These are phyloP conservation scores for Penicilliopsis zonata DNA, from an alignment of 495 filamentous ascomycete genomes.

Conservation along the genomic window DNA sequence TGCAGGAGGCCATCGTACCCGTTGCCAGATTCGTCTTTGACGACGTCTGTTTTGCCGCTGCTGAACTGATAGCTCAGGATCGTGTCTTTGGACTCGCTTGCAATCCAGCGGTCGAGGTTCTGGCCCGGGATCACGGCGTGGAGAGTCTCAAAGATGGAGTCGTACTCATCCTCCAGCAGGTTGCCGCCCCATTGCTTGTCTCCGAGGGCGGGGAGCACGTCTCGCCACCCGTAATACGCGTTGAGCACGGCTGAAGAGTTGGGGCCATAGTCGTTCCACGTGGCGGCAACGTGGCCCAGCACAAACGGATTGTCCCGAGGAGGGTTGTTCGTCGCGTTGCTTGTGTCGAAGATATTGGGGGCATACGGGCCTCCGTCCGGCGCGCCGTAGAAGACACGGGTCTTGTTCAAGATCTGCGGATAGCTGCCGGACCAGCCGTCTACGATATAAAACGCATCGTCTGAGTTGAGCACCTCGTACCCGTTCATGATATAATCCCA, in stretches of 20 bases:
- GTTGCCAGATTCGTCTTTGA: constrained; percentile 31
- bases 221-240: constrained; percentile 36
- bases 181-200: constrained; percentile 46
- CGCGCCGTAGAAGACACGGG: constrained; percentile 29
- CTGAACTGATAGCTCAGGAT: constrained; percentile 29
- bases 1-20: constrained; percentile 26
- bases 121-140: constrained; percentile 28
- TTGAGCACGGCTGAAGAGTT: constrained; percentile 34
- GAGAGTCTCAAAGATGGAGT: constrained; percentile 20
- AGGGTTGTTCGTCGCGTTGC: constrained; percentile 32
- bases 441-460: constrained; percentile 38
- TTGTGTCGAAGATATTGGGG: constrained; percentile 34
- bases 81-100: constrained; percentile 18
- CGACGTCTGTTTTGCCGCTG: constrained; percentile 2
- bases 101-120: constrained; percentile 32
- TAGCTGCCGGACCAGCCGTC: constrained; percentile 35
- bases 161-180: constrained; percentile 25
- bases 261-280: constrained; percentile 42
- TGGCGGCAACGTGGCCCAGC: constrained; percentile 29
- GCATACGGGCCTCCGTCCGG: constrained; percentile 27
- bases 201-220: constrained; percentile 33
- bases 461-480: constrained; percentile 40
- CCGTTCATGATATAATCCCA: constrained; percentile 36
- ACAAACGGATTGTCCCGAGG: constrained; percentile 21
- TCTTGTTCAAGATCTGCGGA: constrained; percentile 25